Conservation (phyloP, 208 protist genomes). For the Crithidia sp. region DNA sequence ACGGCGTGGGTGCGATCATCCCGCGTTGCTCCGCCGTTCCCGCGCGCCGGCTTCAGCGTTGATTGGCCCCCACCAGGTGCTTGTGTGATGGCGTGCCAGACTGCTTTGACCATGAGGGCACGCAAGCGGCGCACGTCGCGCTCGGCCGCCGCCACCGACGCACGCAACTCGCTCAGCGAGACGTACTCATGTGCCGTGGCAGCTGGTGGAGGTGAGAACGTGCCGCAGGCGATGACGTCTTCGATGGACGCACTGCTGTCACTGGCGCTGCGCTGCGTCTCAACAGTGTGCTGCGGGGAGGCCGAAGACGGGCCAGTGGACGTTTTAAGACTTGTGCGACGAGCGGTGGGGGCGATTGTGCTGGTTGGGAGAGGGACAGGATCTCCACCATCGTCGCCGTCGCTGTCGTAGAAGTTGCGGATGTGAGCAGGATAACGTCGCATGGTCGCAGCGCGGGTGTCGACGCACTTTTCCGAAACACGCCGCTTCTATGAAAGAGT, state of each 20-base stretch:
- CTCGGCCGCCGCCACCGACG: conserved; percentile 42
- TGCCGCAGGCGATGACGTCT: conserved; percentile 16
- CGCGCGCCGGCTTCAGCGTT: neutral
- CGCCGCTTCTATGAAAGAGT: too few relatives aligned
- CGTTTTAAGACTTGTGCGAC: too few relatives aligned
- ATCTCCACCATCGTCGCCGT: conserved; percentile 1
- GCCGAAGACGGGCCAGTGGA: too few relatives aligned
- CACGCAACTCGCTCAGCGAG: conserved; percentile 33
- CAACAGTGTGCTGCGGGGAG: too few relatives aligned
- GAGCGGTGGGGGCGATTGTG: neutral
- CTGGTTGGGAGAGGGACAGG: neutral
- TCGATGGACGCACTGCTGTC: conserved; percentile 29
- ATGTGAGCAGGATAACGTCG: conserved; percentile 5
- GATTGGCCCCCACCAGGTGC: neutral
- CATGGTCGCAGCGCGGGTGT: conserved; percentile 1
- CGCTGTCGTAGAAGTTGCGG: conserved; percentile 34
- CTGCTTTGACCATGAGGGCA: conserved; percentile 56
- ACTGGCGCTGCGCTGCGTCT: conserved; percentile 1
- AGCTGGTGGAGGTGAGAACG: neutral
- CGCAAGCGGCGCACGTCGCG: conserved; percentile 46
- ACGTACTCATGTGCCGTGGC: neutral
- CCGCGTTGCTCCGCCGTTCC: neutral
- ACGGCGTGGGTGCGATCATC: neutral
- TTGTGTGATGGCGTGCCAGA: conserved; percentile 60
- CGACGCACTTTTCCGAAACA: too few relatives aligned